Base-by-base conservation (phyloP, 2,329 filamentous ascomycete genomes). In the Proliferodiscus dingleyae region DNA sequence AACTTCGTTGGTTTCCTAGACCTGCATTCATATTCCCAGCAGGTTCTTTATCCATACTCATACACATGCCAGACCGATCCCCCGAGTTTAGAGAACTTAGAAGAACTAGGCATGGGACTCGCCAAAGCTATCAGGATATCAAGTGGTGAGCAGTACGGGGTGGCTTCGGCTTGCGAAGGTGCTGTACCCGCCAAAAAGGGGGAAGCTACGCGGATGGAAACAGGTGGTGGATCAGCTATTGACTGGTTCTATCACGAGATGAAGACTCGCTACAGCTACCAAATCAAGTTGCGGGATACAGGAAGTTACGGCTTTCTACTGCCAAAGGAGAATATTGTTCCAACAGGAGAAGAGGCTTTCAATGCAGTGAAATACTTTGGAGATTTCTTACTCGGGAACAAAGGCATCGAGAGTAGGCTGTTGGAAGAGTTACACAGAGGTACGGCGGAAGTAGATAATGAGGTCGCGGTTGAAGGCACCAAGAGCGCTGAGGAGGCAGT, bases 191-290 rank as follows among this genome's bases (percentile, higher is more conserved):
- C 55, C 63, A 46, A 53, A 3, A 13, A 16, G n/a, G 32, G 32
- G 5, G 65, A 37, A 47, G 58, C 24, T 48, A 60, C 71, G 3
- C 72, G 80, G 30, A 78, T 90, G 51, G 87, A 93, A 62, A 78
- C 78, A 0, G 81, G 83, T 3, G 90, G 91, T 30, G 91, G 91
- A 2, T 90, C 87, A 39, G 88, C 87, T 1, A 80, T 97, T 33
- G 93, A 97, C 66, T 97, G 87, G 81, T 95, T 98, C 67, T 95
- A 95, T 64, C 87, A 95, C 57, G 85, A 94, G 59, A 68, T 97
- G 50, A 72, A 76, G 37, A 87, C 91, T 15, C 82, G 80, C 52
- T 95, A 88, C 64, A 87, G 89, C 47, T 97, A 94, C 64, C 93
- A 97, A 71, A 85, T 93, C 68, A 97, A 97, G 69, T 72, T 98